Percentiles rank a stretch among this genome's conserved stretches.
Conservation (phyloP, 306 rosid species). For the Urtica urens region DNA sequence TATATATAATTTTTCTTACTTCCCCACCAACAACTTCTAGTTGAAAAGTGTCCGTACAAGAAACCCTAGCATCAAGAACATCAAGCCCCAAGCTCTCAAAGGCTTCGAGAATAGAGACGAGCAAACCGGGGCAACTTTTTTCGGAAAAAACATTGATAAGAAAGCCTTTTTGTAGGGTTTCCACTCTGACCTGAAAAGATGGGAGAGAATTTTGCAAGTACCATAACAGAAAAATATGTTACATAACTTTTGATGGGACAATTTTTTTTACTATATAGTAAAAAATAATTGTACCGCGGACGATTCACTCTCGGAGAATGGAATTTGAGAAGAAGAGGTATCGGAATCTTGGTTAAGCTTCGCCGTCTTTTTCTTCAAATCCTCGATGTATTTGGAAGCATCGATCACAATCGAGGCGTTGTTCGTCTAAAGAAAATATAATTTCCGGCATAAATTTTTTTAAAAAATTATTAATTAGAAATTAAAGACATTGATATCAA, state of each 20-base stretch:
- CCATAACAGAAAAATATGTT: no score
- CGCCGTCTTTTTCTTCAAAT: conserved; percentile 57
- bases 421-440: conserved; percentile 34
- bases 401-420: conserved; percentile 66
- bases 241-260: no score
- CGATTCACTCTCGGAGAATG: conserved; percentile 25
- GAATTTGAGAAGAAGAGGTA: conserved; percentile 27
- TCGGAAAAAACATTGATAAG: conserved; percentile 53
- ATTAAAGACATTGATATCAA: background rate
- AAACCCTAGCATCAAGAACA: conserved; percentile 83
- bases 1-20: conserved; percentile 18
- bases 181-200: conserved; percentile 55
- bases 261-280: background rate
- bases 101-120: conserved; percentile 58
- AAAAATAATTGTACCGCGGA: conserved; percentile 31
- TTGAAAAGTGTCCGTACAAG: conserved; percentile 73
- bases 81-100: conserved; percentile 71
- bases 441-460: background rate
- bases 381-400: conserved; percentile 58
- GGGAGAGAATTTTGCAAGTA: background rate
- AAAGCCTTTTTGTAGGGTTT: conserved; percentile 60
- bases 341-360: conserved; percentile 37
- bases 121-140: conserved; percentile 58
- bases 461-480: background rate
- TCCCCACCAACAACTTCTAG: conserved; percentile 76